These are phyloP conservation scores for Bruguiera parviflora DNA, from an alignment of 345 rosid genomes.

Conservation along the genomic window DNA sequence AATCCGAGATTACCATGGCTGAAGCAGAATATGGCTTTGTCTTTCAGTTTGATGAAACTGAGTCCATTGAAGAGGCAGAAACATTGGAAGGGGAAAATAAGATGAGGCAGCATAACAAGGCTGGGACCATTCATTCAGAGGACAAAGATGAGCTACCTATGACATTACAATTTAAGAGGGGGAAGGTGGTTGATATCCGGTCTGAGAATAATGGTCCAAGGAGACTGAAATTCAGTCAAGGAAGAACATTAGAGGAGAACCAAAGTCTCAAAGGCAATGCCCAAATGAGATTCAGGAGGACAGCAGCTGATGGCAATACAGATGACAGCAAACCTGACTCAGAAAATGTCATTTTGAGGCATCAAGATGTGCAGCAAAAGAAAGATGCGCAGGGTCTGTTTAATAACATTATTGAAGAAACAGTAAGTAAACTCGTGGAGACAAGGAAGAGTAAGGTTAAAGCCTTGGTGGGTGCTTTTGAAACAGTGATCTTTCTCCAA, in stretches of 20 bases:
- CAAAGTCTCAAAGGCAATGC: constrained; percentile 31
- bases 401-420: constrained; percentile 86
- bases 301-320: constrained; percentile 32
- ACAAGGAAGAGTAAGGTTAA: constrained; percentile 87
- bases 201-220: constrained; percentile 49
- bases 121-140: constrained; percentile 23
- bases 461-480: constrained; percentile 96
- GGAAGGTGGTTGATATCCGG: constrained; percentile 51
- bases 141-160: constrained; percentile 31
- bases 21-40: constrained; percentile 40
- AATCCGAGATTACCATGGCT: constrained; percentile 29
- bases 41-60: constrained; percentile 38
- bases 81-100: constrained; percentile 25
- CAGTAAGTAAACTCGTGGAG: constrained; percentile 79
- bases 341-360: constrained; percentile 59
- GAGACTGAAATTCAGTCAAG: constrained; percentile 63
- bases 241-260: constrained; percentile 39
- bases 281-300: constrained; percentile 42
- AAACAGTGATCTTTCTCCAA: constrained; percentile 86
- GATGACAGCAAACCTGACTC: constrained; percentile 25
- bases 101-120: constrained; percentile 19
- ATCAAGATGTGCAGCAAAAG: constrained; percentile 58
- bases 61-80: constrained; percentile 21
- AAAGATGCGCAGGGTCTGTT: constrained; percentile 55
- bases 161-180: constrained; percentile 61